Conservation (phyloP, 352 stramenopile genomes). For the Elongisporangium prolatum region DNA sequence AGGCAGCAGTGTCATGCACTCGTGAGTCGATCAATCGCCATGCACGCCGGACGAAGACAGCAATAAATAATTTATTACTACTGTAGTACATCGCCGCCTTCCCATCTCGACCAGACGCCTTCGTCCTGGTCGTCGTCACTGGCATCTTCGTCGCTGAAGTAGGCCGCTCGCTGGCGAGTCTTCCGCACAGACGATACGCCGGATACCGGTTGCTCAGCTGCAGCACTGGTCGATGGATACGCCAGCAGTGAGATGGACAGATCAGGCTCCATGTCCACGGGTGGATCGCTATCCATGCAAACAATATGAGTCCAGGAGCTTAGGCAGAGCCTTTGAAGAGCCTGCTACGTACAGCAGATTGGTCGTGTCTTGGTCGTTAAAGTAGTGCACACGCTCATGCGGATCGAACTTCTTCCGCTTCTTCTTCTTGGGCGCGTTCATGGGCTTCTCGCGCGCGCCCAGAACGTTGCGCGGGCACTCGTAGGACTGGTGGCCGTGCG, state of each 20-base stretch:
- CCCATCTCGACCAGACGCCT: conserved; percentile 3
- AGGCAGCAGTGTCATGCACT: no score
- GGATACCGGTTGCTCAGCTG: conserved; percentile 1
- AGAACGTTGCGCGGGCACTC: conserved; percentile 82
- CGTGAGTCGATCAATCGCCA: not conserved
- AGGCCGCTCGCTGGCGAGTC: conserved; percentile 35
- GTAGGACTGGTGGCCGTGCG: conserved; percentile 76
- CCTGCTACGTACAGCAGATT: conserved; percentile 55
- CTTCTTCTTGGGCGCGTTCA: conserved; percentile 33
- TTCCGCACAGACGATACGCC: conserved; percentile 10
- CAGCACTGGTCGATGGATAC: conserved; percentile 29
- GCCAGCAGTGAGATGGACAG: conserved; percentile 66
- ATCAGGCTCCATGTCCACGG: conserved; percentile 45
- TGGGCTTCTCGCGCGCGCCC: conserved; percentile 57
- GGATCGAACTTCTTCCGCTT: conserved; percentile 63
- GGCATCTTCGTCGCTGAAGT: conserved; percentile 79
- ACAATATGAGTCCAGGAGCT: conserved; percentile 1
- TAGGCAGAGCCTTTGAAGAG: not conserved
- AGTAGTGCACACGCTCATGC: conserved; percentile 56
- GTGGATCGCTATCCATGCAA: conserved; percentile 26
- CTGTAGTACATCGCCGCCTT: not conserved
- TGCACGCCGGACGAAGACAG: not conserved
- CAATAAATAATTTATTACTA: conserved; percentile 26
- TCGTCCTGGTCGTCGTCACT: conserved; percentile 43
- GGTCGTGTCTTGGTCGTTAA: conserved; percentile 55